These are phyloP conservation scores for Hypomyces perniciosus DNA, from an alignment of 2,329 filamentous ascomycete species.

Conservation along the genomic window DNA sequence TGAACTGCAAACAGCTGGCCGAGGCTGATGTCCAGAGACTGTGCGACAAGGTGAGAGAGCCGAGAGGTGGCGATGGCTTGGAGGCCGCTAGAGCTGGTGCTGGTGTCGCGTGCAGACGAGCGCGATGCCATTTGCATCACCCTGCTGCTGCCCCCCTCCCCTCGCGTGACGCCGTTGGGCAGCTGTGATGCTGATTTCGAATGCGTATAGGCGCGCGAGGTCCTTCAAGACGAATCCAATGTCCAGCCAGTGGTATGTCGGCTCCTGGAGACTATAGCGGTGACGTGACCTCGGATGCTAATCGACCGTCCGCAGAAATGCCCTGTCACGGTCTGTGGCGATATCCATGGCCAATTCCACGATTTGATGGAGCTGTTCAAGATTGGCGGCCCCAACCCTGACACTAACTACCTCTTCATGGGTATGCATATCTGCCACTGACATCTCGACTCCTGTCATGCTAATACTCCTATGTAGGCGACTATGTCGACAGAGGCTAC, in stretches of 20 bases:
- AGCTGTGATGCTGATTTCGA: conserved; percentile 27
- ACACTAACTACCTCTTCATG: conserved; percentile 99
- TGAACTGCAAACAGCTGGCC: conserved; percentile 96
- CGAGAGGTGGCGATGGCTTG: background rate
- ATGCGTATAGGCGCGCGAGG: conserved; percentile 71
- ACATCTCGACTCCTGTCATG: background rate
- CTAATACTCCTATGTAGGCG: conserved; percentile 49
- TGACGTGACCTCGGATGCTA: background rate
- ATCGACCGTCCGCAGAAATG: conserved; percentile 63
- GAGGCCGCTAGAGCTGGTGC: too few species aligned
- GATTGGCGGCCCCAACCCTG: conserved; percentile 94
- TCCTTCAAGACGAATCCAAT: conserved; percentile 95
- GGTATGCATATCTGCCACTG: conserved; percentile 45
- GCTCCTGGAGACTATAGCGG: background rate
- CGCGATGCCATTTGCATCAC: background rate
- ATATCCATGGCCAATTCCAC: conserved; percentile 98
- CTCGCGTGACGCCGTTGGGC: conserved; percentile 11
- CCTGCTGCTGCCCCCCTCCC: background rate
- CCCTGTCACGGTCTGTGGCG: conserved; percentile 95
- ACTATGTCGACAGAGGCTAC: conserved; percentile 98
- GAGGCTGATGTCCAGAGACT: conserved; percentile 93
- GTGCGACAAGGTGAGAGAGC: conserved; percentile 77
- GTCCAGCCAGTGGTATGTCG: conserved; percentile 89
- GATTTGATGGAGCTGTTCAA: conserved; percentile 99
- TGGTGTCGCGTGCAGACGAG: background rate